phyloP scores from a whole-genome alignment of 352 stramenopile species.

The Globisporangium sylvaticum region DNA sequence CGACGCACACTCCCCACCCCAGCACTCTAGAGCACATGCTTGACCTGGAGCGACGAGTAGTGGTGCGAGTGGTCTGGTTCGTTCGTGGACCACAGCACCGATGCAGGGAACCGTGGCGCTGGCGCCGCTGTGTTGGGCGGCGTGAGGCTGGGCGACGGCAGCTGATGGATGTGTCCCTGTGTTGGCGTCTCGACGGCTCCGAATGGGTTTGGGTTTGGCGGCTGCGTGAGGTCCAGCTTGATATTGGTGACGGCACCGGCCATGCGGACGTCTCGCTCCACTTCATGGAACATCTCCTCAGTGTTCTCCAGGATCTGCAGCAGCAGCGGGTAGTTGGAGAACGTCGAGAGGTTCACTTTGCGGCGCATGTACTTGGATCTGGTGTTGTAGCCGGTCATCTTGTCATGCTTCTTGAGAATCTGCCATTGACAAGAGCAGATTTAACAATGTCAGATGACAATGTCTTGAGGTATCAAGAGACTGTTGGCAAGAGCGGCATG shows the following conservation, averaged over 20 bases:
- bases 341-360: conserved; percentile 76
- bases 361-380: conserved; percentile 82
- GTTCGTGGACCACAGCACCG: conserved; percentile 35
- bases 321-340: conserved; percentile 72
- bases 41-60: background rate
- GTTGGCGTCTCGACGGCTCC: conserved; percentile 28
- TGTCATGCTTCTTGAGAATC: conserved; percentile 87
- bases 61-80: conserved; percentile 22
- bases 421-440: conserved; percentile 2
- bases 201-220: conserved; percentile 16
- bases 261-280: conserved; percentile 59
- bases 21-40: conserved; percentile 9
- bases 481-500: background rate
- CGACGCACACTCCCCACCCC: background rate
- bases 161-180: conserved; percentile 26
- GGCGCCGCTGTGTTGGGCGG: conserved; percentile 33
- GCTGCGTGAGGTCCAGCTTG: conserved; percentile 41
- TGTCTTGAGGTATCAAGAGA: background rate
- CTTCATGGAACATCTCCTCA: conserved; percentile 77
- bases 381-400: conserved; percentile 83
- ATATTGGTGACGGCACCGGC: conserved; percentile 44
- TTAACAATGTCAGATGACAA: background rate
- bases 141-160: conserved; percentile 38
- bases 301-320: conserved; percentile 75
- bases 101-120: conserved; percentile 43